Conservation (phyloP, 106 monocot genomes). For the Dendrobium chrysotoxum region DNA sequence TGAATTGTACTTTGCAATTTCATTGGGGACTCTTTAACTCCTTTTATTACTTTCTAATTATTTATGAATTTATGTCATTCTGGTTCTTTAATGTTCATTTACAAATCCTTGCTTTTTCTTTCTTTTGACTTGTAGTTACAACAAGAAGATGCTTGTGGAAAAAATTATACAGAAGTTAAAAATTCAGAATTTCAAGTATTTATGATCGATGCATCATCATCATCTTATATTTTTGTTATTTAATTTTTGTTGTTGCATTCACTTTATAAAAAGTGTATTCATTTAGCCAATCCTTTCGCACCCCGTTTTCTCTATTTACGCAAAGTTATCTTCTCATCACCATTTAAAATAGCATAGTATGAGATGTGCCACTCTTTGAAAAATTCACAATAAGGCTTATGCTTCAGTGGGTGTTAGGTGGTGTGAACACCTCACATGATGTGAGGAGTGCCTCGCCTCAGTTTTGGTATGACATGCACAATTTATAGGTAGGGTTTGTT, state of each 20-base stretch:
- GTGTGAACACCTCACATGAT: too few species aligned
- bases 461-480: too few species aligned
- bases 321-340: background rate
- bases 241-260: background rate
- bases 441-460: too few species aligned
- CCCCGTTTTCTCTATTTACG: background rate
- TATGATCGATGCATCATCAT: background rate
- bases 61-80: background rate
- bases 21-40: background rate
- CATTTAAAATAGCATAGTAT: too few species aligned
- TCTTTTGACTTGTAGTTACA: slow-evolving; percentile 38
- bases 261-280: background rate
- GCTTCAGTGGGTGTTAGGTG: too few species aligned
- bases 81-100: background rate
- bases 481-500: too few species aligned
- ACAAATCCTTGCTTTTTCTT: background rate
- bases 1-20: too few species aligned
- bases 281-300: background rate
- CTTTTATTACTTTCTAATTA: background rate
- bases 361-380: too few species aligned
- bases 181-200: slow-evolving; percentile 85
- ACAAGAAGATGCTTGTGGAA: slow-evolving; percentile 58
- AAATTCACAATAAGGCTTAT: too few species aligned
- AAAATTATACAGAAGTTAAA: slow-evolving; percentile 63
- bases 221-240: background rate